Evolutionary conservation across 2,329 filamentous ascomycete genomes (phyloP).

Genomic region (Torrubiella hemipterigena): DNA sequence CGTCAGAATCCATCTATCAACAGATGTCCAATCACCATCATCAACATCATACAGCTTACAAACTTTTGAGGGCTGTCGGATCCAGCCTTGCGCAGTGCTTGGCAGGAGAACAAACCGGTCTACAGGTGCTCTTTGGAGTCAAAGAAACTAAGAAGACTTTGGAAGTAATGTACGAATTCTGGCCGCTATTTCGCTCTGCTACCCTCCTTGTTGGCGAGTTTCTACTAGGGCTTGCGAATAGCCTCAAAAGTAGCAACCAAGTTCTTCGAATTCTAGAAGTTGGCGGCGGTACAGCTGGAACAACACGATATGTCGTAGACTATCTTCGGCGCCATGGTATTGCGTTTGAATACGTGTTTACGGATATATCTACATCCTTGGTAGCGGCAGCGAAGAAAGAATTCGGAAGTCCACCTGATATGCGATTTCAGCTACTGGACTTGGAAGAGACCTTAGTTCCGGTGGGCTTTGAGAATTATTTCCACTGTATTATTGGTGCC

Average conservation of each 20-base stretch:
- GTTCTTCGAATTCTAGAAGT: slow-evolving; percentile 2
- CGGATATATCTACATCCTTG: background rate
- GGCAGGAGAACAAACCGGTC: slow-evolving; percentile 14
- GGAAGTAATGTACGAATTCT: background rate
- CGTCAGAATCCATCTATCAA: no score
- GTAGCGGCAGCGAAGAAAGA: background rate
- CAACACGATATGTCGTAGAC: background rate
- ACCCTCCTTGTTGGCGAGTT: background rate
- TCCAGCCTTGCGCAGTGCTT: slow-evolving; percentile 4
- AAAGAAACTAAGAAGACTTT: slow-evolving; percentile 11
- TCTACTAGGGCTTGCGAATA: no score
- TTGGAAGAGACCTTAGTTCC: background rate
- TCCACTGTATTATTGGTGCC: background rate
- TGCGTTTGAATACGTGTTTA: background rate
- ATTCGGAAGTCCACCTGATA: background rate
- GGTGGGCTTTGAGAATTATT: background rate
- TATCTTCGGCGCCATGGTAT: background rate
- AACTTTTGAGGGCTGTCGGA: background rate
- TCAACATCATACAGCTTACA: no score
- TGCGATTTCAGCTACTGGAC: background rate
- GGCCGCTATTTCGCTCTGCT: background rate
- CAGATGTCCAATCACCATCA: no score
- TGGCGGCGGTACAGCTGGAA: background rate
- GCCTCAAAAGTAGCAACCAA: no score
- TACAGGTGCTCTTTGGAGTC: slow-evolving; percentile 14